Evolutionary conservation across 495 filamentous ascomycete species (phyloP).

Genomic region (Aspergillus conjunctus): DNA sequence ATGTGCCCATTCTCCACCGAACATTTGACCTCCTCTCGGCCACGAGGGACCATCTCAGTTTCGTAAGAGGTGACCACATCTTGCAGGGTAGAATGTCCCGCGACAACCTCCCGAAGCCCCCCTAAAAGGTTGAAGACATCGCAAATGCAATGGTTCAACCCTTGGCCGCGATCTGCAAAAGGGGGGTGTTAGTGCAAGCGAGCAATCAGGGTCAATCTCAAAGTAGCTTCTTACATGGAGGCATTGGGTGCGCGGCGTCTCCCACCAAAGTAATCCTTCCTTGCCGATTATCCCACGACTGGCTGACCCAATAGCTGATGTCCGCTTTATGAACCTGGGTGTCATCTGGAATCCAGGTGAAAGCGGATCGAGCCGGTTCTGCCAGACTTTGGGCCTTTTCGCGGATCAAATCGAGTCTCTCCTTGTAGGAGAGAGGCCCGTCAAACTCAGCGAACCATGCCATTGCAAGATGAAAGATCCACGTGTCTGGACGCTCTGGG

Average conservation of each 20-base stretch:
- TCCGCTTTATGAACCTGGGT: slow-evolving; percentile 13
- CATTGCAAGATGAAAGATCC: slow-evolving; percentile 15
- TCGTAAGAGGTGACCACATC: slow-evolving; percentile 1
- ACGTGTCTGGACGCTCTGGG: slow-evolving; percentile 11
- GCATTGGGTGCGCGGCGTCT: slow-evolving; percentile 16
- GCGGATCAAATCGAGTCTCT: slow-evolving; percentile 8
- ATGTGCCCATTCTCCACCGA: slow-evolving; percentile 13
- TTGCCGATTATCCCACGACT: slow-evolving; percentile 13
- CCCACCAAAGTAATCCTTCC: slow-evolving; percentile 13
- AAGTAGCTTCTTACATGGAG: slow-evolving; percentile 8
- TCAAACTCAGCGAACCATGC: slow-evolving; percentile 10
- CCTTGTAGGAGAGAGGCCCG: neutral
- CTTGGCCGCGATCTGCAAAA: slow-evolving; percentile 3
- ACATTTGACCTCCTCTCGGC: slow-evolving; percentile 10
- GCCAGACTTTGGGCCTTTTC: slow-evolving; percentile 1
- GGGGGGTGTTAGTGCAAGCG: neutral
- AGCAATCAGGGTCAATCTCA: neutral
- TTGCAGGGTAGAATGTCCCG: neutral
- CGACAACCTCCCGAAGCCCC: neutral
- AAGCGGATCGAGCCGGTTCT: slow-evolving; percentile 14
- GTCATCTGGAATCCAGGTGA: slow-evolving; percentile 10
- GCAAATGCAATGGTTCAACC: slow-evolving; percentile 15
- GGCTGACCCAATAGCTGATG: slow-evolving; percentile 11
- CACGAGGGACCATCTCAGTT: slow-evolving; percentile 12
- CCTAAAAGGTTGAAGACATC: slow-evolving; percentile 5